These are phyloP conservation scores for Komagataella populi DNA, from an alignment of 805 yeast species.

Conservation along the genomic window DNA sequence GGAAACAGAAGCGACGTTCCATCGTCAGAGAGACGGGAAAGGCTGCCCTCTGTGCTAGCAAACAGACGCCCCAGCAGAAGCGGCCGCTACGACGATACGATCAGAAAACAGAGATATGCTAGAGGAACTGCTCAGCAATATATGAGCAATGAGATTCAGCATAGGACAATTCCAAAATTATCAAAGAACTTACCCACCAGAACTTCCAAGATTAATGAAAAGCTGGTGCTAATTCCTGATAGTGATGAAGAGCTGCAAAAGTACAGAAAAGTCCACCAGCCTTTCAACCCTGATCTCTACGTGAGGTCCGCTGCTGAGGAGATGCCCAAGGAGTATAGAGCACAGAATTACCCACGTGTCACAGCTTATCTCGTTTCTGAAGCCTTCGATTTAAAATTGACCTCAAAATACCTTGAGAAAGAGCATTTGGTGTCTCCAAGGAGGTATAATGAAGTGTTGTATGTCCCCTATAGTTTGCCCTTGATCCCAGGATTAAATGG, in stretches of 20 bases:
- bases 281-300: slow-evolving; percentile 14
- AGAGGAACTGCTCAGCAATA: slow-evolving; percentile 5
- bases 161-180: slow-evolving; percentile 28
- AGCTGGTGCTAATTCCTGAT: slow-evolving; percentile 77
- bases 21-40: slow-evolving; percentile 48
- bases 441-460: slow-evolving; percentile 83
- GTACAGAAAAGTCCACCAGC: slow-evolving; percentile 3
- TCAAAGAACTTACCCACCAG: slow-evolving; percentile 51
- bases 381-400: slow-evolving; percentile 51
- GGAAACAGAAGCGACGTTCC: slow-evolving; percentile 81
- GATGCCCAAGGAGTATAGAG: slow-evolving; percentile 44
- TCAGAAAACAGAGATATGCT: not conserved
- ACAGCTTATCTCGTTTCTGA: slow-evolving; percentile 90
- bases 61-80: slow-evolving; percentile 1
- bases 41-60: slow-evolving; percentile 15
- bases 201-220: slow-evolving; percentile 77
- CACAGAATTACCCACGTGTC: slow-evolving; percentile 62
- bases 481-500: slow-evolving; percentile 76
- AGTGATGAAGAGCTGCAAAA: slow-evolving; percentile 14
- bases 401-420: slow-evolving; percentile 48
- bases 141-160: slow-evolving; percentile 6
- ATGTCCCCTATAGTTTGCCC: slow-evolving; percentile 82
- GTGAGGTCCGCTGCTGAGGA: slow-evolving; percentile 32
- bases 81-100: not conserved
- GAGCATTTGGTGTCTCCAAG: slow-evolving; percentile 80